Base-by-base conservation (phyloP, 2,329 filamentous ascomycete genomes). In the Aspergillus udagawae region DNA sequence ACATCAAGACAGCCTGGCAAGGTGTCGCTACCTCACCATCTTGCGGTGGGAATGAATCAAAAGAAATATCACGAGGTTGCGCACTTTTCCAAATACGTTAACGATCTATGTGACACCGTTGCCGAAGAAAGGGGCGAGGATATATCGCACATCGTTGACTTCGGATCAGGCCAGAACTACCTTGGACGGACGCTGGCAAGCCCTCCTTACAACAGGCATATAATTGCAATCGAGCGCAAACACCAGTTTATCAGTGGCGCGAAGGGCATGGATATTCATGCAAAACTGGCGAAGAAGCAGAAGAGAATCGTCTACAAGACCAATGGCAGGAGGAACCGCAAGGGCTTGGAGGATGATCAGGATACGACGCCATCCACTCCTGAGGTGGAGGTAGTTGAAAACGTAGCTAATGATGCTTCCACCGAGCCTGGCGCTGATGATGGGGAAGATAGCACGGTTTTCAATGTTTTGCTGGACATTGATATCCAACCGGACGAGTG, bases 151-250 rank as follows among this genome's bases (percentile, higher is more conserved):
- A 86, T 96, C 57, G 88, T 97, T 51, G 94, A 99, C 75, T 96
- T 97, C 73, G 94, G 94, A 28, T 96, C 92, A 53, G 94, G 94
- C 0, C 93, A 97, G 73, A 97, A 97, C 70, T 99, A 99, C 69
- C 85, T 99, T 3, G 93, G 94, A 0, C 84, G 94, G 49, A 89
- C 91, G 1, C 80, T 99, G 57, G 93, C 93, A 14, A 91, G 88
- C 60, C 82, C 87, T 54, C 92, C 92, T 0, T 96, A 96, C 76
- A 90, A 92, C 67, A 86, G 87, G 66, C 86, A 92, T 63, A 89
- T 97, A 47, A 86, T 97, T 54, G 94, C 93, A 1, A 91, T 99
- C 35, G 94, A 99, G 75, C 90, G 91, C 57, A 86, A 87, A 61
- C 87, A 90, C 67, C 86, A 89, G 65, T 97, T 97, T 68, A 95